Evolutionary conservation across 1,139 yeast genomes (phyloP), one percentile per base, ranked within the genome.

Genomic region (Candida buenavistaensis): DNA sequence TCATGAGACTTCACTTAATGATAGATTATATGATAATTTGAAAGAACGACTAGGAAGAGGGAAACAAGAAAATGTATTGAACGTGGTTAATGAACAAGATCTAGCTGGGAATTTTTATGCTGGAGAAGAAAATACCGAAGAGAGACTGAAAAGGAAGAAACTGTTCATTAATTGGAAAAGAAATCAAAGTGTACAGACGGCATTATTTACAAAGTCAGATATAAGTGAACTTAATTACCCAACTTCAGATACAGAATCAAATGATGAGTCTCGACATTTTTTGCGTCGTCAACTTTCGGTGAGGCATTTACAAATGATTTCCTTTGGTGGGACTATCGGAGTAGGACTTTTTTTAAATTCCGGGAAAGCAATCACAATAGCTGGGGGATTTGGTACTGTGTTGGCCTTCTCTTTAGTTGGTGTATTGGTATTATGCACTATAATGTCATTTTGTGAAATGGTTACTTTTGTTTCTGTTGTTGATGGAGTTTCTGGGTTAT

Each of bases 361-460:
- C n/a, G 95, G 96, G 1, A 82, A 82, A 46, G 85, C 89, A 1
- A 70, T 88, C 34, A 72, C 82, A 17, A 78, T 80, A 13, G 83
- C 90, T 2, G 96, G 96, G 2, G 95, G 96, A 0, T 63, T 87
- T 38, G 96, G 96, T 0, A 76, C 89, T 2, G 55, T 86, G 7
- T 51, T 88, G 3, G 95, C 95, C 2, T 87, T 80, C 51, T 41
- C 72, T 0, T 59, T 86, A 8, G 75, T 87, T 25, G 94, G 94
- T 0, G 51, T 77, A 1, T 68, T 87, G 11, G 89, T 85, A 0
- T 57, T 82, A 28, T 74, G 83, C 2, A 80, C 94, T 1, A 76
- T 86, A 72, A 62, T 81, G 15, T 79, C 90, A 4, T 82, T 86
- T 52, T 86, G 95, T 41, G 96, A 88, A 58, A 83, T 88, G 84